These are phyloP conservation scores for Ampelomyces quisqualis DNA, from an alignment of 2,329 filamentous ascomycete genomes.

Conservation along the genomic window DNA sequence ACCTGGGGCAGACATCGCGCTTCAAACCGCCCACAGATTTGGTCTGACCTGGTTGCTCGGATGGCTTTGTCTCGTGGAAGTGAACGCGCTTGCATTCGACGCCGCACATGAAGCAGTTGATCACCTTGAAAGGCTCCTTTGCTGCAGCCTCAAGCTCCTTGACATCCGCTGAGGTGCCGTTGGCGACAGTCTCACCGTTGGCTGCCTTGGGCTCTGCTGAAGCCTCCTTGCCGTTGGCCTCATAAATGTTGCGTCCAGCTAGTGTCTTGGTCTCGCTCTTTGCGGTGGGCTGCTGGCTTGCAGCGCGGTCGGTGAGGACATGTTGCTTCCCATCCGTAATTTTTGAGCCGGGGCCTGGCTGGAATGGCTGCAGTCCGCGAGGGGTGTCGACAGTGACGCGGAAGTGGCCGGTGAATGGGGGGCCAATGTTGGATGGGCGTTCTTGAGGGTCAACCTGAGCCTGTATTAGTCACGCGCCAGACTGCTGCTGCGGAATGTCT, in stretches of 20 bases:
- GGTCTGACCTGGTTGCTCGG: slow-evolving; percentile 48
- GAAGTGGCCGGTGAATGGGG: slow-evolving; percentile 97
- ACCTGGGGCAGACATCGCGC: slow-evolving; percentile 88
- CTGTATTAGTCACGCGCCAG: slow-evolving; percentile 5
- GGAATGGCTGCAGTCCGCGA: slow-evolving; percentile 89
- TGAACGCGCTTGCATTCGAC: slow-evolving; percentile 79
- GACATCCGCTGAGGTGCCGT: slow-evolving; percentile 63
- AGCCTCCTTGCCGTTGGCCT: slow-evolving; percentile 84
- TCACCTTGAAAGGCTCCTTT: slow-evolving; percentile 64
- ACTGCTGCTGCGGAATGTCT: background rate
- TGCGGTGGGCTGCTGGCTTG: slow-evolving; percentile 62
- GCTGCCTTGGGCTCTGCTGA: slow-evolving; percentile 61
- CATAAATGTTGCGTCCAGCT: slow-evolving; percentile 92
- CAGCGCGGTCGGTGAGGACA: slow-evolving; percentile 69
- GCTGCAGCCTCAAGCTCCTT: slow-evolving; percentile 62
- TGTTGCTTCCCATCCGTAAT: slow-evolving; percentile 62
- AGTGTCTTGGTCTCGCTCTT: slow-evolving; percentile 90
- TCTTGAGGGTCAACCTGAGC: slow-evolving; percentile 90
- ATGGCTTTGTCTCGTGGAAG: slow-evolving; percentile 68
- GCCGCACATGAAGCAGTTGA: slow-evolving; percentile 88
- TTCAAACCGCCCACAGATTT: slow-evolving; percentile 64
- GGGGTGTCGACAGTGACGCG: slow-evolving; percentile 94
- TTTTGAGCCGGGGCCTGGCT: slow-evolving; percentile 76
- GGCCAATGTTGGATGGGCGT: slow-evolving; percentile 89
- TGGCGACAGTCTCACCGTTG: slow-evolving; percentile 65